Base-by-base conservation (phyloP, 2,329 filamentous ascomycete genomes). In the Ascochyta viciae-villosae region DNA sequence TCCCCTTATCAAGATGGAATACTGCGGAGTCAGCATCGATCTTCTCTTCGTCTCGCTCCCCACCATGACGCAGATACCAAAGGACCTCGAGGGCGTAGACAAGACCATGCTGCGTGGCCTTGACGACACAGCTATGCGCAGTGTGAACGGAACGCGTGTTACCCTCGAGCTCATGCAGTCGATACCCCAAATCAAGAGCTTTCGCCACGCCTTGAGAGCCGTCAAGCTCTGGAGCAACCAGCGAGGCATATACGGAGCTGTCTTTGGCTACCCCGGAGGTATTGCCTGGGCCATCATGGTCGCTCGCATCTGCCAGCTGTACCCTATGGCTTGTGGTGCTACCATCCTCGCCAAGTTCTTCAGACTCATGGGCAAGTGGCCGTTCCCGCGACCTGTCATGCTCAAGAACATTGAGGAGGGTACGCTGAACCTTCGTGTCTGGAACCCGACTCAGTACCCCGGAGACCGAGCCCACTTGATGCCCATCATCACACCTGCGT, bases 271-370 rank as follows among this genome's bases (percentile, higher is more conserved):
- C 65, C 95, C 95, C 2, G 95, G 95, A 66, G 95, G 95, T 77
- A 93, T 99, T 37, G 95, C 95, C 5, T 99, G 94, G 92, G 95
- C 94, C 12, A 97, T 99, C 90, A 85, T 99, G 70, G 93, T 98
- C 26, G 95, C 95, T 47, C 86, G 95, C 61, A 91, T 98, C 38
- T 98, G 95, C 76, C 95, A 99, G 76, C 84, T 99, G 15, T 99
- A 98, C 69, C 95, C 95, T 13, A 92, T 92, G 72, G 95, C 95
- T 6, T 91, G 92, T 8, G 90, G 91, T 16, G 91, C 93, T 1
- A 90, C 92, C 23, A 89, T 99, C 52, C 89, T 99, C 37, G 86
- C 88, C 72, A 97, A 96, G 74, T 98, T 99, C 82, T 99, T 98
- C 77, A 84, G 89, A 65, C 89, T 99, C 63, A 92, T 98, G 80